Base-by-base conservation (phyloP, 2,329 filamentous ascomycete species). In the Cladobotryum mycophilum region DNA sequence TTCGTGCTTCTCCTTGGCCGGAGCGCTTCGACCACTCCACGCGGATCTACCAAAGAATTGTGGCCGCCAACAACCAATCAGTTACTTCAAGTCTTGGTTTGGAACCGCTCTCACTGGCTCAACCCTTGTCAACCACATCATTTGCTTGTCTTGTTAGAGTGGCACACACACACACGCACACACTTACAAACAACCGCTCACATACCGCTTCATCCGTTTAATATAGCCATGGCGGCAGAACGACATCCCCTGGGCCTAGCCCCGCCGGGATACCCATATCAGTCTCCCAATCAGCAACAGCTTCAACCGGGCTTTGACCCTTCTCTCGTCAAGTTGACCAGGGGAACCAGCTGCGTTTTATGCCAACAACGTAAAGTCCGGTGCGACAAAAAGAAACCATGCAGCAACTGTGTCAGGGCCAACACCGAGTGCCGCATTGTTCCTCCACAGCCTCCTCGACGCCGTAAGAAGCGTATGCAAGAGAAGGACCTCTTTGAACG, bases 351-450 rank as follows among this genome's bases (percentile, higher is more conserved):
- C 53, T 92, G 88, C 60, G 76, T 88, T 13, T 74, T 84, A 17
- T 92, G 88, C 62, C 86, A 90, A 63, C 85, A 87, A 64, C 81
- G 85, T 54, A 89, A 89, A 65, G 78, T 89, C 40, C 83, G 83
- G 53, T 89, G 86, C 66, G 82, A 89, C 66, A 85, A 85, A 67
- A 80, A 77, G 58, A 83, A 83, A 66, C 86, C 86, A 14, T 89
- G 86, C 62, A 73, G 78, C 59, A 85, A 85, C 66, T 89, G 86
- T 61, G 71, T 81, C 62, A 84, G 79, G 66, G 76, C 79, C 47
- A 69, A 74, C 18, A 76, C 76, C 33, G 78, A 86, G 57, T 89
- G 83, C 62, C 74, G 76, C 36, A 78, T 84, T 7, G 67, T 79
- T 56, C 70, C 80, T 60, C 70, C 81, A 58, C 67, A 81, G 62